Evolutionary conservation across 768 basidiomycete species (phyloP), one percentile per base, ranked within the genome.

Genomic region (Lyophyllum shimeji): DNA sequence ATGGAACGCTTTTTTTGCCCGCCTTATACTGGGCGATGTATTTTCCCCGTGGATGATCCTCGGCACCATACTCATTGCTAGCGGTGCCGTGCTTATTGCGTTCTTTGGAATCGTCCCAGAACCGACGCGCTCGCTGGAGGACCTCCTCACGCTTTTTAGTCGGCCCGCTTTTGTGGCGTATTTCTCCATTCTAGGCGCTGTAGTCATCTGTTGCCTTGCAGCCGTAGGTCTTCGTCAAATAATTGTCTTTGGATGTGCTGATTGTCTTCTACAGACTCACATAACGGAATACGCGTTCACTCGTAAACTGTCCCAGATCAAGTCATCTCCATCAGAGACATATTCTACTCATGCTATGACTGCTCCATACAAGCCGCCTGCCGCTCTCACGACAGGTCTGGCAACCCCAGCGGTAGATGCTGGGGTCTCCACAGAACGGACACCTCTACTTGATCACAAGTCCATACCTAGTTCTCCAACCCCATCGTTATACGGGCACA

Each of bases 1-100:
- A 25, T 96, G 90, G 90, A 98, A 98, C 68, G 94, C 94, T 3
- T 83, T 96, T 64, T 95, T 96, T 66, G 93, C 94, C 15, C 81
- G 85, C 27, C 64, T 95, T 39, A 79, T 96, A 39, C 81, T 96
- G 12, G 92, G 90, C 11, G 93, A 97, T 66, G 78, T 84, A 20
- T 93, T 95, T 72, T 91, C 92, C 4, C 81, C 81, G 1, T 90
- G 86, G 78, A 90, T 94, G 83, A 74, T 91, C 44, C 71, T 92
- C n/a, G 94, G 92, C 49, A 96, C 94, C 2, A 71, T 90, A 42
- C 77, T 95, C 67, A 94, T 98, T 59, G 90, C 92, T 0, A 85
- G 85, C 17, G 95, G 94, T 25, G 94, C 95, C 6, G 85, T 91
- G 40, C 79, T 95, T 57, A 93, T 98, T 55, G 94, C 90, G 15